These are phyloP conservation scores for Trapa incisa DNA, from an alignment of 345 rosid species.

Conservation along the genomic window DNA sequence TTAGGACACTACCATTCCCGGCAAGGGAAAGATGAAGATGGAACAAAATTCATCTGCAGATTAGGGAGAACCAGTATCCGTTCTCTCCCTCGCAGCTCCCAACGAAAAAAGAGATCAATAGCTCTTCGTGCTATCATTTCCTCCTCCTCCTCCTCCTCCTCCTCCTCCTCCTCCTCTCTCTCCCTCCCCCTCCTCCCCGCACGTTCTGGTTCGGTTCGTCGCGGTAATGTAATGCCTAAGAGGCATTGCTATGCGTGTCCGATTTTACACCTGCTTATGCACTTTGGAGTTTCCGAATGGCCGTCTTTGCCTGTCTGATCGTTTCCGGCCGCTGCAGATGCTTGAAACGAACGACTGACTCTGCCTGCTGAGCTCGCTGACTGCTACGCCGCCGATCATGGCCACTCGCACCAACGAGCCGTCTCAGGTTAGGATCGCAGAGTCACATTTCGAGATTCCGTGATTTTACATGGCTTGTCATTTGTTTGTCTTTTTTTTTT, in stretches of 20 bases:
- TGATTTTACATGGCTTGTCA: slow-evolving; percentile 1
- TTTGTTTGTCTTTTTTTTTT: neutral
- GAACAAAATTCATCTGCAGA: neutral
- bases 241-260: slow-evolving; percentile 11
- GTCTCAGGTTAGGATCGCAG: slow-evolving; percentile 17
- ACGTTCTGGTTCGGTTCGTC: neutral
- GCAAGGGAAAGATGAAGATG: neutral
- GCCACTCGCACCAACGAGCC: slow-evolving; percentile 36
- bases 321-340: neutral
- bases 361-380: neutral
- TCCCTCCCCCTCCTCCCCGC: neutral
- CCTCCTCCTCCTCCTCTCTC: neutral
- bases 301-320: slow-evolving; percentile 12
- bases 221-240: neutral
- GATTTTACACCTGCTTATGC: neutral
- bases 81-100: slow-evolving; percentile 5
- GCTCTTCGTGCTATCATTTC: neutral
- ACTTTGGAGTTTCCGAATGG: neutral
- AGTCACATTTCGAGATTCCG: neutral
- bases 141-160: neutral
- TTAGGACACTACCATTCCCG: slow-evolving; percentile 27
- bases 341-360: no score
- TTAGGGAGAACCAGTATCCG: neutral
- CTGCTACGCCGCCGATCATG: slow-evolving; percentile 17
- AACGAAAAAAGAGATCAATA: neutral